Base-by-base conservation (phyloP, 176 grass and related monocot species). In the bread wheat (Triticum aestivum) region DNA sequence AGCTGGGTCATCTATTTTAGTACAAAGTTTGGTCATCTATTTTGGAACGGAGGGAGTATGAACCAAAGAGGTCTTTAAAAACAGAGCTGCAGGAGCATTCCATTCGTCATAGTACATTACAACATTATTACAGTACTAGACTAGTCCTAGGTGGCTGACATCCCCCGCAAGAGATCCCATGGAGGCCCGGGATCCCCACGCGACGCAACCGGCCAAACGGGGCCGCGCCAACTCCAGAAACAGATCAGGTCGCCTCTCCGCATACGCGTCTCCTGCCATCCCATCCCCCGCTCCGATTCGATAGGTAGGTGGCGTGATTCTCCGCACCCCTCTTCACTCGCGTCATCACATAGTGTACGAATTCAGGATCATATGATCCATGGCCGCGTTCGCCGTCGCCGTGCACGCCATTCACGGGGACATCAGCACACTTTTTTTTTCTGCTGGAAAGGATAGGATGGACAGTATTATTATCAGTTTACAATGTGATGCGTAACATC, bases 161-260 rank as follows among this genome's bases (percentile, higher is more conserved):
- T 32, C 38, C 17, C 67, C 15, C 88, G 49, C 88, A 90, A 32
- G 39, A 71, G 69, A 90, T 90, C 88, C 83, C 26, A 79, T 21
- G 37, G n/a, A 14, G 11, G 3, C 0, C 33, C 61, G 27, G 61
- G 37, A 35, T 38, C 3, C 47, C 77, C 79, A 5, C 77, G 72
- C 51, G 62, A n/a, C 83, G 64, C 88, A 82, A 86, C 88, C 38
- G 52, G 79, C 88, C 83, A 90, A 90, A 21, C 51, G 1, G 52
- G 15, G 63, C 82, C 72, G 78, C 63, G 33, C 82, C 79, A 79
- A 90, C 77, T 2, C 66, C 61, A 47, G 82, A 24, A 49, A 4
- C 45, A 17, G 54, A 20, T 77, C 88, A 52, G 2, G 62, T 38
- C 51, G 29, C 77, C 32, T 80, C 82, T 56, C 75, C 18, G 30